Conservation (phyloP, 2,329 filamentous ascomycete species). For the Venturia nashicola region DNA sequence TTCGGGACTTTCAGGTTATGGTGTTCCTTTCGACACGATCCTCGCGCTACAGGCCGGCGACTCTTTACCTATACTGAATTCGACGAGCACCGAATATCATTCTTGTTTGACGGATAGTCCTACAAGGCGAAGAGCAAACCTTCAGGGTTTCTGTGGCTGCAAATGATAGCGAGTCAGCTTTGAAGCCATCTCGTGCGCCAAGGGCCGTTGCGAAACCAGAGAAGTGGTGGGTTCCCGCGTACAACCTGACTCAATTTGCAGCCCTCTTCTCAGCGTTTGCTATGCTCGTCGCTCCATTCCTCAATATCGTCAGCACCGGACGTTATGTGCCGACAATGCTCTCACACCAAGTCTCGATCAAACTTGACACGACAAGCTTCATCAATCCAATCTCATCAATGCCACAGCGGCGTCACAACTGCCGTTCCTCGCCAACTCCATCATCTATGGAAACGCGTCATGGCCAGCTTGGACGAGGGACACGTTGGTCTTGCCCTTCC, state of each 20-base stretch:
- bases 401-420: not conserved
- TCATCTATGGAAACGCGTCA: not conserved
- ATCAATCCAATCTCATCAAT: not conserved
- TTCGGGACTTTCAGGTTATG: conserved; percentile 42
- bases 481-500: not conserved
- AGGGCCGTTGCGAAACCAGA: not conserved
- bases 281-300: conserved; percentile 1
- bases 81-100: conserved; percentile 19
- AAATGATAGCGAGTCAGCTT: not conserved
- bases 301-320: conserved; percentile 3
- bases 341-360: not conserved
- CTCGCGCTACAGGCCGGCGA: conserved; percentile 24
- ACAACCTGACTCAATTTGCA: not conserved
- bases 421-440: not conserved
- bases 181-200: not conserved
- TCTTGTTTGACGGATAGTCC: not conserved
- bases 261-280: not conserved
- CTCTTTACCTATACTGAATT: conserved; percentile 34
- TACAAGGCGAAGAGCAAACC: not conserved
- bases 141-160: not conserved
- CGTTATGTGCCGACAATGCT: not conserved
- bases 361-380: not conserved
- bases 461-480: not conserved
- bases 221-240: conserved; percentile 3
- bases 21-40: conserved; percentile 40